Evolutionary conservation across 176 grass and related monocot genomes (phyloP).

Genomic region (Bothriochloa decipiens): DNA sequence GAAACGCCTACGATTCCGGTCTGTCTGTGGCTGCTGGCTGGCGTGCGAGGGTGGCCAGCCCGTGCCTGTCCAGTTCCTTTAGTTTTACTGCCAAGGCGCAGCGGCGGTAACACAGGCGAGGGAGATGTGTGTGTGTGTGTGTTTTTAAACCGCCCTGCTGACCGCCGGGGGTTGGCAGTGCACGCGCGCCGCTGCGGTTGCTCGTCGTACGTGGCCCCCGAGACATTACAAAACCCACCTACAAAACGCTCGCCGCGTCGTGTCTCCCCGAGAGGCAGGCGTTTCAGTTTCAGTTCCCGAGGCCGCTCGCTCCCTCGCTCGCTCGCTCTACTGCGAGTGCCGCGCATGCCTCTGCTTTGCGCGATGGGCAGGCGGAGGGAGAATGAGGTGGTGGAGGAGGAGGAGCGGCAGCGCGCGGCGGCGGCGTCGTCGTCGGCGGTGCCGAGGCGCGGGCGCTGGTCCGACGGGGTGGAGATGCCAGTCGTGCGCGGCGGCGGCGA

Average conservation of each 20-base stretch:
- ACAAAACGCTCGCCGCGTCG: slow-evolving; percentile 33
- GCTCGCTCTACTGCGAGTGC: background rate
- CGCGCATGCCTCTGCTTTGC: background rate
- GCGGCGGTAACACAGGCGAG: background rate
- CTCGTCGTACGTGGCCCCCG: background rate
- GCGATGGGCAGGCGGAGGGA: slow-evolving; percentile 19
- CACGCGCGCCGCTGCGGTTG: slow-evolving; percentile 15
- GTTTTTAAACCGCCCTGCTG: too few relatives aligned
- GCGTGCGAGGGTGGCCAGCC: too few relatives aligned
- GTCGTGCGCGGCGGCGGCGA: slow-evolving; percentile 61
- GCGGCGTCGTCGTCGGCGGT: too few relatives aligned
- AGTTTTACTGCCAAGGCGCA: background rate
- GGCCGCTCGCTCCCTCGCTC: background rate
- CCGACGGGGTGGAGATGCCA: slow-evolving; percentile 47
- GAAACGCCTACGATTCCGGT: too few relatives aligned
- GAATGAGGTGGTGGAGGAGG: background rate
- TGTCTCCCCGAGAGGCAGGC: background rate
- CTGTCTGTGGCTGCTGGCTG: too few relatives aligned
- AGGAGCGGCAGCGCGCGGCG: background rate
- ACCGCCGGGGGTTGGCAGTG: background rate
- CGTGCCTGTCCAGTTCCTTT: too few relatives aligned
- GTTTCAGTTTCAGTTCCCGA: slow-evolving; percentile 1
- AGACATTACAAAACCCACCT: slow-evolving; percentile 23
- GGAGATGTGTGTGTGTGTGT: too few relatives aligned
- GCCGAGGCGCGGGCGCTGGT: slow-evolving; percentile 15